Base-by-base conservation (phyloP, 1,139 yeast genomes). In the Blastobotrys ciferrii region DNA sequence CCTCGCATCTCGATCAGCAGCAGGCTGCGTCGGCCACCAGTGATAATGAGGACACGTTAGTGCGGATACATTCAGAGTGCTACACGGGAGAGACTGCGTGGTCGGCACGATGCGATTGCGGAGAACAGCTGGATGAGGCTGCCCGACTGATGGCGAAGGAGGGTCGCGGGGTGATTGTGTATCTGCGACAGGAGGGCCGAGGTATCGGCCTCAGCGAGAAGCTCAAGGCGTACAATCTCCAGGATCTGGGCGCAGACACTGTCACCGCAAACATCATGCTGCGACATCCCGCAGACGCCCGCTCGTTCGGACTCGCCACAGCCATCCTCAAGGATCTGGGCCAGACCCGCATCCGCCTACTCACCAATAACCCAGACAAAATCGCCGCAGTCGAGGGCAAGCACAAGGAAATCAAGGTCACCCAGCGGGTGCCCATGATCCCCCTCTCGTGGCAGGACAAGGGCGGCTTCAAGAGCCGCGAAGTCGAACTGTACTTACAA, bases 41-140 rank as follows among this genome's bases (percentile, higher is more conserved):
- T 0, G 71, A 78, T 13, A 66, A 83, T 46, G 64, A 81, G 5
- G 68, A 64, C 49, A 73, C 87, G 55, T 62, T 88, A 66, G 81
- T 84, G 56, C 77, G 98, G 54, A 89, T 94, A 57, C 99, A 94
- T 65, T 87, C 96, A 4, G 99, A 94, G 65, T 94, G 98, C 67
- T 94, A 92, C 70, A 94, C 99, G 0, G 98, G 98, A 5, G 99
- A 94, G 66, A 92, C 97, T 1, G 98, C 98, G 11, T 94, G 98
- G 97, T 82, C 94, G 51, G 98, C 98, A 2, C 78, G 99, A 48
- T 94, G 98, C 68, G 98, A 94, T 68, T 94, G 99, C 69, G 99
- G 98, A 12, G 98, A 94, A 68, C 98, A 94, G 72, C 87, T 94
- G 59, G 97, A 92, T 67, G 97, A 94, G 67, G 98, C 98, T 1